Evolutionary conservation across 768 basidiomycete species (phyloP), one percentile per base, ranked within the genome.

Genomic region (Panellus pusillus): DNA sequence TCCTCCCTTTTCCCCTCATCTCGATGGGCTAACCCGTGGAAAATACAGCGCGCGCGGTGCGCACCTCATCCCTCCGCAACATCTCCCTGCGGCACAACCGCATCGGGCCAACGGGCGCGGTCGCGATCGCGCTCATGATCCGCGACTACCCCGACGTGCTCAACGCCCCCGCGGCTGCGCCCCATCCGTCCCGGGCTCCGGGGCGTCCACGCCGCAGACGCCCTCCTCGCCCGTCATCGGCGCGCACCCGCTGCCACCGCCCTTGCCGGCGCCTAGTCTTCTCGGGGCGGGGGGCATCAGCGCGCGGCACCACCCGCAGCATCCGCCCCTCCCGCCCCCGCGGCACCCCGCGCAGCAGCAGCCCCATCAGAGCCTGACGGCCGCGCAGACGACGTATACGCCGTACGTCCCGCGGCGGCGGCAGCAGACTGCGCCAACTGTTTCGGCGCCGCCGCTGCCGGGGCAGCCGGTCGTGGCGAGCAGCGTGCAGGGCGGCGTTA

Each of bases 91-190:
- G 96, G 14, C 81, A 91, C 42, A 98, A 99, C 70, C 82, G 83
- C 39, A 97, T 98, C 63, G 83, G 79, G 31, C 79, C 86, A 0
- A 81, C 89, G 0, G 93, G 94, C 31, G 93, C 89, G 8, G 93
- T 98, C 6, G 90, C 93, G 0, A 77, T 98, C 12, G 94, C 96
- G 0, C 79, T 97, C 47, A 95, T 99, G 92, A 94, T 98, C 58
- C 83, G 91, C 47, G 96, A 99, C 69, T 98, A 98, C 65, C 91
- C 93, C 4, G 93, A 97, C 60, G 78, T 87, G 39, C 80, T 86
- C 8, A 74, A 78, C 27, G 65, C 64, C 19, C 58, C 47, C 57
- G 63, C 20, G 67, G 48, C 41, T 12, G 51, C 58, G 27, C 35
- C 65, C 72, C 73, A 3, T 74, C 74, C 14, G 47, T 63, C 8